Conservation (phyloP, 208 protist species). For the Angomonas deanei region DNA sequence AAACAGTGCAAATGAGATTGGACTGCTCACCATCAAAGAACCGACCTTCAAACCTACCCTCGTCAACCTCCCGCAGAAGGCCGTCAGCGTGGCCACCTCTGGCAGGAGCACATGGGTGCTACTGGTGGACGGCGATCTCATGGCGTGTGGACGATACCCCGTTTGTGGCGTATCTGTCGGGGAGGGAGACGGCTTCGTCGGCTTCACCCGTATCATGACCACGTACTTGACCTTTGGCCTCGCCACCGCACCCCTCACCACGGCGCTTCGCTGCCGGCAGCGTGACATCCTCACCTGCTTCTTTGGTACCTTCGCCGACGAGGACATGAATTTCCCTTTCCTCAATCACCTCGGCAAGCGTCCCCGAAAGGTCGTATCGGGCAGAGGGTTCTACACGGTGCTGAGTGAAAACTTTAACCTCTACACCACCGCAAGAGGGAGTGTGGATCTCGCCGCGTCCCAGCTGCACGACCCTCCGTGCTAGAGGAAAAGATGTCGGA, state of each 20-base stretch:
- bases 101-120: slow-evolving; percentile 57
- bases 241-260: slow-evolving; percentile 30
- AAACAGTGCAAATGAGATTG: slow-evolving; percentile 58
- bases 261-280: slow-evolving; percentile 23
- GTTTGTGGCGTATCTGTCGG: no score
- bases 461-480: no score
- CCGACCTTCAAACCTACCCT: not conserved
- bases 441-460: no score
- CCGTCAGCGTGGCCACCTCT: slow-evolving; percentile 54
- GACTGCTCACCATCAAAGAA: slow-evolving; percentile 17
- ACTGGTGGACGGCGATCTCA: slow-evolving; percentile 61
- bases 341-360: no score
- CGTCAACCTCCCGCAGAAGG: slow-evolving; percentile 33
- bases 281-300: slow-evolving; percentile 33
- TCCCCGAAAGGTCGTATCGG: no score
- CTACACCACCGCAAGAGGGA: no score
- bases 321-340: no score
- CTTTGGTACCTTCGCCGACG: slow-evolving; percentile 22
- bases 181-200: slow-evolving; percentile 23
- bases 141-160: slow-evolving; percentile 75
- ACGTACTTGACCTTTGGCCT: slow-evolving; percentile 52
- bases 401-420: not conserved
- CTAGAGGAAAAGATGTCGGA: slow-evolving; percentile 24
- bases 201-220: slow-evolving; percentile 44
- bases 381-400: not conserved